phyloP scores from a whole-genome alignment of 1,284 basidiomycete genomes.

The Trichosporon ovoides region DNA sequence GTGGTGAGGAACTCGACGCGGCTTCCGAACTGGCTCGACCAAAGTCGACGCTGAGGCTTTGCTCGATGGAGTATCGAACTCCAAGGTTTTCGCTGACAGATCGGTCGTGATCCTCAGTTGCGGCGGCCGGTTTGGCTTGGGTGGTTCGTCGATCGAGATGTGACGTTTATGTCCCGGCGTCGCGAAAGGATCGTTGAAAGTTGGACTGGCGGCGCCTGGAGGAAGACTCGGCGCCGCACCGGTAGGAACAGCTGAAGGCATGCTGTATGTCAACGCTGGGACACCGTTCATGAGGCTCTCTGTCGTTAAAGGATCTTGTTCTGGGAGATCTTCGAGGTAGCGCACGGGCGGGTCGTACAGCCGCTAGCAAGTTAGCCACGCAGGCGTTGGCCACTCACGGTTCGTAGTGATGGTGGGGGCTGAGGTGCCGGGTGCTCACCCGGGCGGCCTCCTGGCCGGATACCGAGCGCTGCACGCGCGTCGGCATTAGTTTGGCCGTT shows the following conservation, averaged over 20 bases:
- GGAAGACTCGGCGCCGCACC: neutral
- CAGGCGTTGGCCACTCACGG: neutral
- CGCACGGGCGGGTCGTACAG: conserved; percentile 14
- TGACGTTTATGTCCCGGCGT: neutral
- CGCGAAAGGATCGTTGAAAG: neutral
- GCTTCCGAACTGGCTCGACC: neutral
- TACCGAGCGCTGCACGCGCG: conserved; percentile 33
- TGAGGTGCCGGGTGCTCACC: neutral
- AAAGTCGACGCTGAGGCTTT: neutral
- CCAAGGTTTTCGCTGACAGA: neutral
- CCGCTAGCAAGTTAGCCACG: neutral
- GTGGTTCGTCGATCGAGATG: neutral
- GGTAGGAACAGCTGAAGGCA: conserved; percentile 14
- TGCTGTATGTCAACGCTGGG: conserved; percentile 13
- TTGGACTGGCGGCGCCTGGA: neutral
- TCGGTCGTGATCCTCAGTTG: neutral
- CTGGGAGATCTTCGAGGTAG: conserved; percentile 14
- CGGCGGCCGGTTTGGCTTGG: neutral
- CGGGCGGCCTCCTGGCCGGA: conserved; percentile 35
- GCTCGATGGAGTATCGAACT: neutral
- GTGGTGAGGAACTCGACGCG: neutral
- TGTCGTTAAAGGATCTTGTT: conserved; percentile 22
- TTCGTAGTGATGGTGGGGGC: neutral
- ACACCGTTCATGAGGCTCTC: conserved; percentile 10
- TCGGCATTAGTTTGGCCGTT: conserved; percentile 23